These are phyloP conservation scores for Pichia sp. DNA, from an alignment of 1,139 yeast species.

Conservation along the genomic window DNA sequence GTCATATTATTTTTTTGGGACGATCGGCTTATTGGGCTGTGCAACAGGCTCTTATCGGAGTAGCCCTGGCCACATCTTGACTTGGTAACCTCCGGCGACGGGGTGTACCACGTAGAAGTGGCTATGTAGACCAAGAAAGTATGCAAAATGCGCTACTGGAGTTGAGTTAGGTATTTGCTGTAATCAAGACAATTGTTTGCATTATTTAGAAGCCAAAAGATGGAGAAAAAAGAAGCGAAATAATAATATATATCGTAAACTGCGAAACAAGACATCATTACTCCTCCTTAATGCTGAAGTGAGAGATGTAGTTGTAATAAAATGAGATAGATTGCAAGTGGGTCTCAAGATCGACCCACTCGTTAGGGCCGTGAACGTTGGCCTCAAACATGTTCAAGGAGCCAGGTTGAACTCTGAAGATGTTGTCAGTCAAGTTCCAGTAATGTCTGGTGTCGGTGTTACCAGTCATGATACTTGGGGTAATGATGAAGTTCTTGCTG, in stretches of 20 bases:
- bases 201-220: no score
- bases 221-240: not conserved
- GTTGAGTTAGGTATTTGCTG: no score
- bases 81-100: no score
- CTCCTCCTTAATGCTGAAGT: constrained; percentile 6
- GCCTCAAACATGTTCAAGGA: constrained; percentile 14
- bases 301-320: constrained; percentile 34
- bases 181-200: no score
- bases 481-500: constrained; percentile 46
- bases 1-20: not conserved
- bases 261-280: no score
- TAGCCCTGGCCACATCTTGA: no score
- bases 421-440: constrained; percentile 67
- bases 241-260: no score
- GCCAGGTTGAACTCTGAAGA: constrained; percentile 50
- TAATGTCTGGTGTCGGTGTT: constrained; percentile 82
- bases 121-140: no score
- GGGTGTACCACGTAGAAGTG: no score
- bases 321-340: constrained; percentile 59
- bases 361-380: constrained; percentile 32
- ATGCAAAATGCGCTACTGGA: no score
- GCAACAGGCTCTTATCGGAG: no score
- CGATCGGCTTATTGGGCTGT: not conserved
- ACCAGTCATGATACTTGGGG: constrained; percentile 71
- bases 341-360: constrained; percentile 44